Evolutionary conservation across 2,329 filamentous ascomycete genomes (phyloP).

Genomic region (Fusarium floridanum): DNA sequence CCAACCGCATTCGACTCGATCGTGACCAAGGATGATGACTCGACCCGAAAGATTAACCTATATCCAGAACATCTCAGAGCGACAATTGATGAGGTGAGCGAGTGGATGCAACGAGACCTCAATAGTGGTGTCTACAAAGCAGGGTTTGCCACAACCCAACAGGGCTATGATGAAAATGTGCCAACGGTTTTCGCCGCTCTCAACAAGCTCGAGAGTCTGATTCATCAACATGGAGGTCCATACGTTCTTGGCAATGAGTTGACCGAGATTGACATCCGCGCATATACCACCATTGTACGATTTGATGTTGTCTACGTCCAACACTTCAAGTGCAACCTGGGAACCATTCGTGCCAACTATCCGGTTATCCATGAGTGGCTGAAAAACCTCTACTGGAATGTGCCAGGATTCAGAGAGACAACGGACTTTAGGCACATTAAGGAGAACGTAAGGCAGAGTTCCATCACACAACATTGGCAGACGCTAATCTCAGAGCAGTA

Average conservation of each 20-base stretch:
- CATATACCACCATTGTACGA: constrained; percentile 74
- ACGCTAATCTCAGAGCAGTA: constrained; percentile 31
- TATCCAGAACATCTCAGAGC: constrained; percentile 64
- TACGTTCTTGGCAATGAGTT: constrained; percentile 74
- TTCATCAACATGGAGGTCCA: constrained; percentile 59
- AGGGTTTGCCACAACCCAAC: constrained; percentile 76
- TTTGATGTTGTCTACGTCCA: constrained; percentile 78
- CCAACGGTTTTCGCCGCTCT: constrained; percentile 73
- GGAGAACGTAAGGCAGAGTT: constrained; percentile 59
- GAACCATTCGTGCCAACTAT: constrained; percentile 73
- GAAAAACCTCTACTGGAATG: constrained; percentile 78
- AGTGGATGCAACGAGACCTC: constrained; percentile 72
- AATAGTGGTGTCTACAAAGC: constrained; percentile 65
- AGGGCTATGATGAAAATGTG: constrained; percentile 73
- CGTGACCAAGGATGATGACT: constrained; percentile 53
- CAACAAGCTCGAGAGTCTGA: constrained; percentile 72
- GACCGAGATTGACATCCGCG: constrained; percentile 77
- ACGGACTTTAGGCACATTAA: constrained; percentile 78
- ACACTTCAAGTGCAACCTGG: constrained; percentile 75
- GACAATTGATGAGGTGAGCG: constrained; percentile 74
- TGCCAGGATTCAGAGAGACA: constrained; percentile 61
- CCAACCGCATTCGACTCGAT: constrained; percentile 79
- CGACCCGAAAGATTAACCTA: constrained; percentile 63
- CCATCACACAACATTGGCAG: too few relatives aligned
- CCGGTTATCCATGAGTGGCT: constrained; percentile 78